Evolutionary conservation across 2,329 filamentous ascomycete species (phyloP), one percentile per base, ranked within the genome.

Genomic region (Ascochyta koolunga): DNA sequence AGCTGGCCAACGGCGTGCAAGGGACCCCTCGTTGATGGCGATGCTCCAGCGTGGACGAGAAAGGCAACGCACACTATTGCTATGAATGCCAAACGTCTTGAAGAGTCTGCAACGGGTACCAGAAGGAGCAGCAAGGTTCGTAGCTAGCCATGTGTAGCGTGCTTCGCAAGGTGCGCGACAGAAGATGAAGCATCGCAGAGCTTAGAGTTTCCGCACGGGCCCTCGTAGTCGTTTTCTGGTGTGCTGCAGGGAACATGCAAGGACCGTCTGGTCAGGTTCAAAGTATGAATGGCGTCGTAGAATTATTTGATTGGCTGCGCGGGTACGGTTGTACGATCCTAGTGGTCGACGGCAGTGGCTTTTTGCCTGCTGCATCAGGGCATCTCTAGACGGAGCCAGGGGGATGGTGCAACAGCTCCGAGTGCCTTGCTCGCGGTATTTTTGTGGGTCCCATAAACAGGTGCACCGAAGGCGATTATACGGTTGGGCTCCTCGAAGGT

Each of bases 291-390:
- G 48, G 50, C 22, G 9, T 35, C 16, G 43, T 19, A 41, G 43
- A 25, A 50, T 59, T 65, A 65, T 60, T 25, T 68, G 52, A 69
- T 72, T 71, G 68, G 70, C 53, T 56, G 60, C 13, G 55, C 44
- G 58, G 58, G 21, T 58, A 45, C 66, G 64, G 57, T 52, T 35
- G 50, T 16, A 54, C 16, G 33, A 31, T 49, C 50, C 59, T 39
- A 67, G 52, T 69, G 65, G 60, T 50, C 24, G 50, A 51, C 50
- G 40, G 35, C 39, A 19, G 27, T 29, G 21, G 35, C 21, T 25
- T 42, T 53, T 53, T 10, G 27, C 16, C 42, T 24, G 11, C 37
- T 37, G 50, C 50, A n/a, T n/a, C n/a, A n/a, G n/a, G n/a, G n/a
- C n/a, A 24, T 27, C n/a, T 42, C 42, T 61, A 44, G 47, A 13